A percentile compares a stretch with the other conserved stretches of the same genome.
phyloP scores from a whole-genome alignment of 176 grass and related monocot genomes.

The Typha latifolia region DNA sequence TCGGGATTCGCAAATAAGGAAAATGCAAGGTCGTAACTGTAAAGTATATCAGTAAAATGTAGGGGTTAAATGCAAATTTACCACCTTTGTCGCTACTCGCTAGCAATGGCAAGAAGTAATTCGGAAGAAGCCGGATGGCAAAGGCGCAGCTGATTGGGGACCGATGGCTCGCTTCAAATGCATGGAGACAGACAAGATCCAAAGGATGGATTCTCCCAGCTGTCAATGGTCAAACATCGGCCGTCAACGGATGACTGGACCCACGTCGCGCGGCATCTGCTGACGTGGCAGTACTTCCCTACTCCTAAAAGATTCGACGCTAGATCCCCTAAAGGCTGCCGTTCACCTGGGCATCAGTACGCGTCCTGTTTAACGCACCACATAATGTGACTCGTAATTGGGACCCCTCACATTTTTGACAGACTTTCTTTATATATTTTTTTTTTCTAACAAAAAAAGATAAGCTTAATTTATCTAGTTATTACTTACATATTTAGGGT shows the following conservation, averaged over 20 bases:
- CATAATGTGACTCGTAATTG: not conserved
- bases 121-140: not conserved
- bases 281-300: not conserved
- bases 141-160: not conserved
- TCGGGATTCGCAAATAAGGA: too few species aligned
- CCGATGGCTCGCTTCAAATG: not conserved
- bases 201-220: not conserved
- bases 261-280: not conserved
- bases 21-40: too few species aligned
- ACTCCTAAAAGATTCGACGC: not conserved
- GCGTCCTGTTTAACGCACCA: not conserved
- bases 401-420: not conserved
- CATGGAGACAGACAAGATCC: not conserved
- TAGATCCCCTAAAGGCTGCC: not conserved
- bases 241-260: not conserved
- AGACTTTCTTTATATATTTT: too few species aligned
- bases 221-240: constrained; percentile 20
- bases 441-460: too few species aligned
- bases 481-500: too few species aligned
- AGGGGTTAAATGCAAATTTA: too few species aligned
- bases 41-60: too few species aligned
- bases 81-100: too few species aligned
- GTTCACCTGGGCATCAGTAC: not conserved
- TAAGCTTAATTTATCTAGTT: too few species aligned
- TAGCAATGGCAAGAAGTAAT: not conserved